Evolutionary conservation across 2,329 filamentous ascomycete genomes (phyloP), one percentile per base, ranked within the genome.

Genomic region (Rutstroemia sp.): DNA sequence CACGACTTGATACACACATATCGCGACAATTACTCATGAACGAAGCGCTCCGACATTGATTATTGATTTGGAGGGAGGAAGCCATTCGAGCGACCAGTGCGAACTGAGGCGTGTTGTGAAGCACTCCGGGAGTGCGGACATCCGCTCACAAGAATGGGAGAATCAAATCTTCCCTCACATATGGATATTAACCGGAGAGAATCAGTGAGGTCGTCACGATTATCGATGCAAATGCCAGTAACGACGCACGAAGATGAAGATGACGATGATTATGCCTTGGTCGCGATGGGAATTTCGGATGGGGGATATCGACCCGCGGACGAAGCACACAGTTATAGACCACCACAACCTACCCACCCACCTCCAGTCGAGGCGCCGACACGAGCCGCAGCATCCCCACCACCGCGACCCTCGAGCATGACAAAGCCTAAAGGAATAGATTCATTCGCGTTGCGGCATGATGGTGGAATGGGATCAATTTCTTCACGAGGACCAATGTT

Each of bases 371-470:
- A 61, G 44, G 46, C 62, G 55, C 30, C 30, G 30, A 34, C 12
- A 34, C 61, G 66, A 30, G 64, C 63, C 50, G 23, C 46, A 55
- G 65, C 62, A 58, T 63, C 59, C 48, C 61, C 69, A 50, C 61
- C 65, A 21, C 68, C 69, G 56, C 73, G 78, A 57, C 75, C 79
- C 39, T 81, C 79, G 3, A 85, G 81, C 67, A 78, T 78, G 49
- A 73, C 77, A 14, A 85, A 85, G 60, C 73, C 77, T n/a, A 72
- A 71, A 12, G 71, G 69, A 6, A 71, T 75, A 25, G 79, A 81
- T 58, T 77, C 77, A 16, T 72, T 82, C 16, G 71, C 78, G 8
- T 71, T 82, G 38, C 73, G 76, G 48, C 75, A 82, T 59, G 79
- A 83, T 63, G 79, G 78, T 16, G 71, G 67, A 5, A 72, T 71